These are phyloP conservation scores for Naganishia friedmannii DNA, from an alignment of 768 basidiomycete genomes.

Conservation along the genomic window DNA sequence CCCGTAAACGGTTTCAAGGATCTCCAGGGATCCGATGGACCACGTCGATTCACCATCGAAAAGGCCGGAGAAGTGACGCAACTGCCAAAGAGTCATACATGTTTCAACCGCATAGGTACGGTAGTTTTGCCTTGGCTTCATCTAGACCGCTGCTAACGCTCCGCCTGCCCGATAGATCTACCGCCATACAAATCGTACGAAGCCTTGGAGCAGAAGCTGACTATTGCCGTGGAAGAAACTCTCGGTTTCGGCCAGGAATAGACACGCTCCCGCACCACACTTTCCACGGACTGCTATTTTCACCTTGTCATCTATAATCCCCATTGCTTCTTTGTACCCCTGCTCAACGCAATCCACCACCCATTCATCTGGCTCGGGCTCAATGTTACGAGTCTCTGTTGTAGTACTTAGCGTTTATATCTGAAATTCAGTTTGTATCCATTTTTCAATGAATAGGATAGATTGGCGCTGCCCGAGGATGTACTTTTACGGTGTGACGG, in stretches of 20 bases:
- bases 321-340: background rate
- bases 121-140: background rate
- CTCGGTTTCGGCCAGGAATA: slow-evolving; percentile 92
- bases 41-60: slow-evolving; percentile 94
- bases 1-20: slow-evolving; percentile 99
- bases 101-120: slow-evolving; percentile 68
- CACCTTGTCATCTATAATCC: slow-evolving; percentile 3
- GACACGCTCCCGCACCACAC: slow-evolving; percentile 33
- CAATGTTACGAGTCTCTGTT: background rate
- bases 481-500: too few relatives aligned
- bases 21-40: slow-evolving; percentile 94
- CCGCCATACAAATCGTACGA: slow-evolving; percentile 98
- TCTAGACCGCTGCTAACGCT: background rate
- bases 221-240: slow-evolving; percentile 70
- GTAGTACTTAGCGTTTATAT: slow-evolving; percentile 4
- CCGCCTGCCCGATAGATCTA: slow-evolving; percentile 62
- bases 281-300: background rate
- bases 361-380: background rate
- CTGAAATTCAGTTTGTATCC: slow-evolving; percentile 1
- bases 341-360: slow-evolving; percentile 14
- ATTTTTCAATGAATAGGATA: slow-evolving; percentile 6
- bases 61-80: slow-evolving; percentile 96
- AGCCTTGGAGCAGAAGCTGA: slow-evolving; percentile 89
- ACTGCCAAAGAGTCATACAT: slow-evolving; percentile 94
- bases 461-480: background rate